phyloP scores from a whole-genome alignment of 768 basidiomycete genomes.

The Amanita inopinata region DNA sequence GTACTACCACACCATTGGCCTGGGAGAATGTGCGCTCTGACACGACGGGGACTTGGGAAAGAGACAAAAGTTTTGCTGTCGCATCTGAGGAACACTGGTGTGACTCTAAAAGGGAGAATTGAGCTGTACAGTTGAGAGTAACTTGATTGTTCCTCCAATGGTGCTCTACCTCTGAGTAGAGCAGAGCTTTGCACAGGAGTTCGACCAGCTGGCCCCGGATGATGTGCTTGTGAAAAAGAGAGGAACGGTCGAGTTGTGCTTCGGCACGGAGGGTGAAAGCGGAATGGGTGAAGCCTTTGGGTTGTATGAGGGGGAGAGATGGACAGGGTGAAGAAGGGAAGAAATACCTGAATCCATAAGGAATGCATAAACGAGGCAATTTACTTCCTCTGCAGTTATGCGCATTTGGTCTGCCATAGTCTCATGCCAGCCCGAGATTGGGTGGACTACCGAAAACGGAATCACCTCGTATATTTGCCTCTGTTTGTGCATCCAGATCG shows the following conservation, averaged over 20 bases:
- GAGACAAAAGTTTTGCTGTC: slow-evolving; percentile 12
- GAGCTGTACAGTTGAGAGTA: slow-evolving; percentile 53
- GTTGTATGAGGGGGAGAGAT: slow-evolving; percentile 10
- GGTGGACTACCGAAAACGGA: neutral
- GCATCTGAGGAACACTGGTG: slow-evolving; percentile 60
- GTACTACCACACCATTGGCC: slow-evolving; percentile 13
- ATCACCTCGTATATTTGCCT: neutral
- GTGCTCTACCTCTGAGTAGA: slow-evolving; percentile 76
- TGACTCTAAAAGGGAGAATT: slow-evolving; percentile 66
- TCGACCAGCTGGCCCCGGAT: slow-evolving; percentile 77
- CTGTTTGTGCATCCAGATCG: slow-evolving; percentile 1
- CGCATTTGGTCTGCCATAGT: slow-evolving; percentile 29
- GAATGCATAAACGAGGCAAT: slow-evolving; percentile 78
- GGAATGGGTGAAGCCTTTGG: slow-evolving; percentile 66
- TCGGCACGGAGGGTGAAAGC: slow-evolving; percentile 77
- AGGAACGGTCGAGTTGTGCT: slow-evolving; percentile 58
- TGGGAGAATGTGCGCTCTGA: slow-evolving; percentile 2
- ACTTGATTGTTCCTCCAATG: slow-evolving; percentile 65
- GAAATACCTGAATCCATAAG: slow-evolving; percentile 67
- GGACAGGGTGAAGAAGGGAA: neutral
- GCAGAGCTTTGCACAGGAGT: slow-evolving; percentile 67
- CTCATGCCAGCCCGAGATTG: neutral
- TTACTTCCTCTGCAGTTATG: slow-evolving; percentile 76
- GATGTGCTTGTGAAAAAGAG: slow-evolving; percentile 62
- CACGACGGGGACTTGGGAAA: slow-evolving; percentile 11